A percentile compares a stretch with the other conserved stretches of the same genome.
Conservation (phyloP, 75 land plant species). For the Cryptomeria japonica region DNA sequence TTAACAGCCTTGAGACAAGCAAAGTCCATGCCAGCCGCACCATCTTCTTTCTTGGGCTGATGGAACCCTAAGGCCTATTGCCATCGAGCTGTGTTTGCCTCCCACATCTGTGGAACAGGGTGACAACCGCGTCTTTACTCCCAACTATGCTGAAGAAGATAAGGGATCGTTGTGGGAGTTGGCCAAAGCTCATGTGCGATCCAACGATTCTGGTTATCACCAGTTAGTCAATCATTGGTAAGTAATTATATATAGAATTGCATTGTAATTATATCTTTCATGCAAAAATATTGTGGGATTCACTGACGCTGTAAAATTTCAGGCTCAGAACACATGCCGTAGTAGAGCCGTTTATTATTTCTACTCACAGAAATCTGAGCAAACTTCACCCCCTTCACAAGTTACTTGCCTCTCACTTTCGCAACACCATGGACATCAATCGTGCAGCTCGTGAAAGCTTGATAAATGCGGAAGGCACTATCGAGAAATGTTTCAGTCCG, state of each 20-base stretch:
- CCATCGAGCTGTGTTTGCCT: too few relatives aligned
- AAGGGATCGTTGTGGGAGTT: slow-evolving; percentile 69
- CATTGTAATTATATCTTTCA: background rate
- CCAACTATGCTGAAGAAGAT: slow-evolving; percentile 30
- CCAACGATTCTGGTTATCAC: slow-evolving; percentile 70
- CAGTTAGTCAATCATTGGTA: slow-evolving; percentile 12
- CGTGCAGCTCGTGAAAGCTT: slow-evolving; percentile 11
- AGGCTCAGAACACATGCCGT: too few relatives aligned
- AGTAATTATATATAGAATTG: too few relatives aligned
- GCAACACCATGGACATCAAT: too few relatives aligned
- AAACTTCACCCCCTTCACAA: too few relatives aligned
- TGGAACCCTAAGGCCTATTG: slow-evolving; percentile 22
- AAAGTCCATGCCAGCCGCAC: slow-evolving; percentile 33
- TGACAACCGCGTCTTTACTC: slow-evolving; percentile 29
- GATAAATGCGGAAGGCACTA: slow-evolving; percentile 56
- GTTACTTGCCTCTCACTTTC: too few relatives aligned
- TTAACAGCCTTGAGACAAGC: too few relatives aligned
- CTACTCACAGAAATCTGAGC: too few relatives aligned
- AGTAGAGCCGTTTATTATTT: too few relatives aligned
- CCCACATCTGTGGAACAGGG: too few relatives aligned
- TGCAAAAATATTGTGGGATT: slow-evolving; percentile 8
- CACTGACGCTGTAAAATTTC: slow-evolving; percentile 18
- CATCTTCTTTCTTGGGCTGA: slow-evolving; percentile 21
- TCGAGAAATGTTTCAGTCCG: slow-evolving; percentile 52
- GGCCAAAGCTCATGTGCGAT: slow-evolving; percentile 64